Evolutionary conservation across 2,329 filamentous ascomycete species (phyloP).

Genomic region (Nakataea oryzae): DNA sequence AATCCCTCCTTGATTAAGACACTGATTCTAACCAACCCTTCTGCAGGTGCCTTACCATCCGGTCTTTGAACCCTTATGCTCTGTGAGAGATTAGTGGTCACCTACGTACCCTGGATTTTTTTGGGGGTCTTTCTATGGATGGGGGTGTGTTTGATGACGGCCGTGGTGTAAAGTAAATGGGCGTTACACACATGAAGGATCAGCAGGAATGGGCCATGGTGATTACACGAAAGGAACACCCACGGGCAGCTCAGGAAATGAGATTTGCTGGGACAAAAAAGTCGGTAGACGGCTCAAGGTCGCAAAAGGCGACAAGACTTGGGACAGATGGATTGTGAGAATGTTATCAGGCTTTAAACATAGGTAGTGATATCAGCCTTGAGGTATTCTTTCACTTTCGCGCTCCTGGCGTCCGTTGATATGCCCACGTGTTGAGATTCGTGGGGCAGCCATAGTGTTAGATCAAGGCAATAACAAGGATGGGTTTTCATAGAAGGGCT

Average conservation of each 20-base stretch:
- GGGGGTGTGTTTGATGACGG: background rate
- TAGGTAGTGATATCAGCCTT: background rate
- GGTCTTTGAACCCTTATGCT: constrained; percentile 71
- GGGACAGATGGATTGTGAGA: background rate
- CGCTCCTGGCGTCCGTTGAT: background rate
- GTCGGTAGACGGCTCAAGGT: background rate
- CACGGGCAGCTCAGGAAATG: background rate
- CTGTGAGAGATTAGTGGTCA: constrained; percentile 22
- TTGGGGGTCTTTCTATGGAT: background rate
- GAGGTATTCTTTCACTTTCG: background rate
- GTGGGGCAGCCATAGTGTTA: background rate
- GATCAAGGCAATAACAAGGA: background rate
- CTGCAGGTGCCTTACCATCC: constrained; percentile 68
- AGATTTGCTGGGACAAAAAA: background rate
- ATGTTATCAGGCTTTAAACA: background rate
- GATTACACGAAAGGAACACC: background rate
- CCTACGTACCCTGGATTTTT: background rate
- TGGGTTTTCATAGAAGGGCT: background rate
- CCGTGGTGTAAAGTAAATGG: background rate
- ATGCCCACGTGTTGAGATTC: background rate
- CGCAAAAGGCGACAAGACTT: background rate
- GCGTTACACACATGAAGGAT: background rate
- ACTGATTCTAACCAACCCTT: constrained; percentile 23
- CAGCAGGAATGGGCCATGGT: background rate
- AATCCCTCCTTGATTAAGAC: background rate